Evolutionary conservation across 768 basidiomycete genomes (phyloP).

Genomic region (Leucocoprinus birnbaumii): DNA sequence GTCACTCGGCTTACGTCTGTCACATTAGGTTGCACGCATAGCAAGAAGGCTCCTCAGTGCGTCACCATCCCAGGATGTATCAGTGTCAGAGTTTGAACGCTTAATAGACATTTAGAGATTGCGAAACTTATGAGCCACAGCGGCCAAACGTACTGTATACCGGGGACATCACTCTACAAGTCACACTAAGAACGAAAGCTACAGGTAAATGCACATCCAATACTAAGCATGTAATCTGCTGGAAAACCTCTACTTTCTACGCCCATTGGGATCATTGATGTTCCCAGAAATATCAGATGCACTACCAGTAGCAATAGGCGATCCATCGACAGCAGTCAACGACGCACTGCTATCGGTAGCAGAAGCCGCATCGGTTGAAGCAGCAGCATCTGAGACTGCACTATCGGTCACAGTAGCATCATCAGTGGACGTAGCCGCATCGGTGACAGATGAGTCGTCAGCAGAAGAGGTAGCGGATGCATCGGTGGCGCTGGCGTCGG

Average conservation of each 20-base stretch:
- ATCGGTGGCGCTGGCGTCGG: conserved; percentile 5
- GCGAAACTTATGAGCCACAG: no score
- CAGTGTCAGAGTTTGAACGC: no score
- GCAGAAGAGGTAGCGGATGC: background rate
- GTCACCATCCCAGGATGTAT: no score
- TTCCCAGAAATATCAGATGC: conserved; percentile 24
- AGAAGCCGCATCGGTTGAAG: conserved; percentile 10
- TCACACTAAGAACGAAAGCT: no score
- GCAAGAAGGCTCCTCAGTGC: no score
- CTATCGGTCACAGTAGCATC: conserved; percentile 6
- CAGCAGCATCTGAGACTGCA: conserved; percentile 7
- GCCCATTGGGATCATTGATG: conserved; percentile 26
- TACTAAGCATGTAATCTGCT: no score
- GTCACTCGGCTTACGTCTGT: no score
- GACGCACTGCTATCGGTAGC: conserved; percentile 9
- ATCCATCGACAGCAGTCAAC: conserved; percentile 12
- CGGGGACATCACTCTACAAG: no score
- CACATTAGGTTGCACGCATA: no score
- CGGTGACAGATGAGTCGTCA: background rate
- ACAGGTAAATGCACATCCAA: no score
- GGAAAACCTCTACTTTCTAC: conserved; percentile 5
- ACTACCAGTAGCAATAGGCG: conserved; percentile 11
- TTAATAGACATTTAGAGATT: no score
- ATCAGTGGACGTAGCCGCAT: conserved; percentile 11
- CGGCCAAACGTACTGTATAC: no score